Conservation (phyloP, 768 basidiomycete genomes). For the Serpula lacrymans region DNA sequence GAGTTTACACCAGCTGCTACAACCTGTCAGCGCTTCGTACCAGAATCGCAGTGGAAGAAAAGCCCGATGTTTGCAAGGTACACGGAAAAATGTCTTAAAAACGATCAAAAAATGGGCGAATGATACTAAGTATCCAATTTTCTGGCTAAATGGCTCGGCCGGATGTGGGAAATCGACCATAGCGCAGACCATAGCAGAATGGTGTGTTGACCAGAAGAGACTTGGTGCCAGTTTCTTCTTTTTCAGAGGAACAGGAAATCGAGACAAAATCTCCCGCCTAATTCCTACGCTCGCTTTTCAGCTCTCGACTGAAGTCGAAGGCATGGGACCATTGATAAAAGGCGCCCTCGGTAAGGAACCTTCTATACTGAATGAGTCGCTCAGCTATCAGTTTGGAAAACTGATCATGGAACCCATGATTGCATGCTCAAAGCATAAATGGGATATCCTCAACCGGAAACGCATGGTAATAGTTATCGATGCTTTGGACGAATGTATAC, state of each 20-base stretch:
- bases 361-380: constrained; percentile 29
- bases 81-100: constrained; percentile 18
- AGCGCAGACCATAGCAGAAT: constrained; percentile 28
- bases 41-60: no score
- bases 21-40: no score
- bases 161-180: constrained; percentile 39
- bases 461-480: constrained; percentile 32
- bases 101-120: constrained; percentile 23
- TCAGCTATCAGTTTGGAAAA: constrained; percentile 5
- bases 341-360: constrained; percentile 18
- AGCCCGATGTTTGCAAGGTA: constrained; percentile 18
- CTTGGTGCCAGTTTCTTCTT: constrained; percentile 36
- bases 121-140: constrained; percentile 13
- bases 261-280: no score
- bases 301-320: no score
- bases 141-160: constrained; percentile 30
- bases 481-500: constrained; percentile 36
- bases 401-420: constrained; percentile 1
- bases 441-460: constrained; percentile 1
- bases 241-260: constrained; percentile 13
- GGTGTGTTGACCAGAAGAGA: constrained; percentile 10
- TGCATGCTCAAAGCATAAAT: constrained; percentile 11
- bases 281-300: no score
- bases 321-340: no score
- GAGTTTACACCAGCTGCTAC: no score